Evolutionary conservation across 2,329 filamentous ascomycete species (phyloP).

Genomic region (Verruconis gallopava): DNA sequence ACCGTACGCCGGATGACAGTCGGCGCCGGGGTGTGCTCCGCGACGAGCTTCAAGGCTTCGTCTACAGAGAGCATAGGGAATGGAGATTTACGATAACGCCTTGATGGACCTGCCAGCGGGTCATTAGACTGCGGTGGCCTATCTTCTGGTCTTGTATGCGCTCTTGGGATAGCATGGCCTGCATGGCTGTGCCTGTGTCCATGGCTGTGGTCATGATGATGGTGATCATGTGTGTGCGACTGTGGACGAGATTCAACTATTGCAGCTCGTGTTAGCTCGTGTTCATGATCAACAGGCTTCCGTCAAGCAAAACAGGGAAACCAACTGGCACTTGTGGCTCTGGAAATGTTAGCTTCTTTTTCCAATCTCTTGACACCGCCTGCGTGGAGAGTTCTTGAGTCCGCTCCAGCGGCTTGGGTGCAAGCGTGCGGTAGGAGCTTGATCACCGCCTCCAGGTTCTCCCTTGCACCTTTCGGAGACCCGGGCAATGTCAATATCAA

Average conservation of each 20-base stretch:
- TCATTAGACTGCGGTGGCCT: constrained; percentile 44
- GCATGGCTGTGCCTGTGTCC: constrained; percentile 50
- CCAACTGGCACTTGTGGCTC: too few species aligned
- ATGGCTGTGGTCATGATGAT: constrained; percentile 40
- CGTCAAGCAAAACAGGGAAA: too few species aligned
- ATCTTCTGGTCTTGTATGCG: constrained; percentile 57
- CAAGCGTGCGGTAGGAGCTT: constrained; percentile 95
- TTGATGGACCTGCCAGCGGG: constrained; percentile 45
- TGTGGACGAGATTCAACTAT: background rate
- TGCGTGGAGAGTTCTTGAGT: constrained; percentile 66
- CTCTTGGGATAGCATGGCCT: constrained; percentile 39
- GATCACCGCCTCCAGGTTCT: constrained; percentile 80
- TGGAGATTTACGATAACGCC: constrained; percentile 70
- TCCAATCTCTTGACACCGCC: constrained; percentile 78
- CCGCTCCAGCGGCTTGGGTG: constrained; percentile 66
- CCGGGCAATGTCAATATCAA: constrained; percentile 83
- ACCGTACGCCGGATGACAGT: constrained; percentile 47
- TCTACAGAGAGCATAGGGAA: constrained; percentile 85
- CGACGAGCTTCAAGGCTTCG: constrained; percentile 62
- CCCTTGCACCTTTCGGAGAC: constrained; percentile 86
- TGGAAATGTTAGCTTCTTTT: constrained; percentile 56
- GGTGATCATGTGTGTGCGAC: constrained; percentile 21
- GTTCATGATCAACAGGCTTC: too few species aligned
- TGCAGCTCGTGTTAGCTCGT: background rate
- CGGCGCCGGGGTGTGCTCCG: constrained; percentile 57